A percentile compares a stretch with the other conserved stretches of the same genome.
These are phyloP conservation scores for Bisporella sp. DNA, from an alignment of 2,329 filamentous ascomycete genomes.

Conservation along the genomic window DNA sequence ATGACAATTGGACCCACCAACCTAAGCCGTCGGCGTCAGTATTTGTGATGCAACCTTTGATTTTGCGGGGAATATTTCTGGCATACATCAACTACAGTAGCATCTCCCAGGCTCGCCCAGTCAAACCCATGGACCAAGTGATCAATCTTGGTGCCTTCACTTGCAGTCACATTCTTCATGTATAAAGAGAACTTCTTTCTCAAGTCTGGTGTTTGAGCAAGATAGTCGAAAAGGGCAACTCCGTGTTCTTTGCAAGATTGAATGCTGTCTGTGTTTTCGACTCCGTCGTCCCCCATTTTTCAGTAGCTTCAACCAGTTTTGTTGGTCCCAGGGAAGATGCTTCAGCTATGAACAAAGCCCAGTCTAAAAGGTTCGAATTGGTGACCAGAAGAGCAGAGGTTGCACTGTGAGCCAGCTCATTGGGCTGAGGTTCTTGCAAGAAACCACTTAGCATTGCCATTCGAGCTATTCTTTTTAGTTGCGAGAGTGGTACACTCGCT, in stretches of 20 bases:
- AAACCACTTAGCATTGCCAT: constrained; percentile 33
- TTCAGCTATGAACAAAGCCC: constrained; percentile 26
- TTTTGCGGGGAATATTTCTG: too few relatives aligned
- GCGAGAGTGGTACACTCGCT: constrained; percentile 14
- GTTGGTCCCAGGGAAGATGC: constrained; percentile 20
- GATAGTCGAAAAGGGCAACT: constrained; percentile 26
- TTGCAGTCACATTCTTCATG: constrained; percentile 27
- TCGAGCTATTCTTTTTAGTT: constrained; percentile 24
- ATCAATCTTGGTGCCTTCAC: constrained; percentile 23
- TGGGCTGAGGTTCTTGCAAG: constrained; percentile 26
- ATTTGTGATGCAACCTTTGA: neutral
- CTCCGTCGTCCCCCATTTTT: constrained; percentile 20
- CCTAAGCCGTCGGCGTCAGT: neutral
- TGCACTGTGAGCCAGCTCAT: constrained; percentile 27
- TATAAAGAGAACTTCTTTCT: constrained; percentile 23
- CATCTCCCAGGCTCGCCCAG: constrained; percentile 29
- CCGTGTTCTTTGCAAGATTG: constrained; percentile 15
- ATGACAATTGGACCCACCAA: constrained; percentile 29
- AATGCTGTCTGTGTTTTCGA: constrained; percentile 21
- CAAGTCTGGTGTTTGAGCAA: constrained; percentile 18
- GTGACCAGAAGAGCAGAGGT: constrained; percentile 27
- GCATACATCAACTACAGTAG: constrained; percentile 27
- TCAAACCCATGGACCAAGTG: constrained; percentile 32
- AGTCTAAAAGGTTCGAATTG: constrained; percentile 22
- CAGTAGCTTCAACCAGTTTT: constrained; percentile 21